Evolutionary conservation across 306 rosid species (phyloP), one percentile per base, ranked within the genome.

Genomic region (Glycine tomentella): DNA sequence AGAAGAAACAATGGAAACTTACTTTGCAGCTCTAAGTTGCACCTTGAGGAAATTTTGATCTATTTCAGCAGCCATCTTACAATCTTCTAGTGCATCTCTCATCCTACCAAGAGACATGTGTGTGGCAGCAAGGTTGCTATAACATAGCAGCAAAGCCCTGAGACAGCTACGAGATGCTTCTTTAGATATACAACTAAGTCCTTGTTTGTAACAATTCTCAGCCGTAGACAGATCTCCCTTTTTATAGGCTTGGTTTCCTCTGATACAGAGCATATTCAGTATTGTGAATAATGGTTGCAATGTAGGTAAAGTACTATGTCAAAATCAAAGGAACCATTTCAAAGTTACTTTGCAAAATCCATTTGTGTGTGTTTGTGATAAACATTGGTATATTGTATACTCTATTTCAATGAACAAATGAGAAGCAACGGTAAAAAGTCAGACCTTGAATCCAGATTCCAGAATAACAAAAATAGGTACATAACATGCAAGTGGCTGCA

Each of bases 101-200:
- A 95, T 77, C 87, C 88, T 90, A 82, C 99, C 97, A 86, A 95
- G 94, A 85, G 97, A 81, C 92, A 95, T 93, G 56, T 90, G 92
- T 51, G 98, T 90, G 75, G 99, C 99, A 87, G 97, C 98, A 72
- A 97, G 94, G 87, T 95, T 95, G 89, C 99, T 95, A 82, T 95
- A 95, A 81, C 99, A 93, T 11, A 95, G 91, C 91, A 95, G 89
- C 90, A 93, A 84, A 48, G 92, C 93, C 89, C 96, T 90, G 61
- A 93, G 94, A 87, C 94, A 87, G 89, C 90, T 90, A 76, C 87
- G 90, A 48, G 94, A 90, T 51, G 94, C 84, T 85, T 86, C 87
- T 74, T 78, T 81, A 44, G 93, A 84, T 65, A 93, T 70, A 84
- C 93, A 84, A 67, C 79, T 81, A 65, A 95, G 86, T 79, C 99